Percentiles rank a stretch among this genome's conserved stretches.
These are phyloP conservation scores for Carallia brachiata DNA, from an alignment of 345 rosid species.

Conservation along the genomic window DNA sequence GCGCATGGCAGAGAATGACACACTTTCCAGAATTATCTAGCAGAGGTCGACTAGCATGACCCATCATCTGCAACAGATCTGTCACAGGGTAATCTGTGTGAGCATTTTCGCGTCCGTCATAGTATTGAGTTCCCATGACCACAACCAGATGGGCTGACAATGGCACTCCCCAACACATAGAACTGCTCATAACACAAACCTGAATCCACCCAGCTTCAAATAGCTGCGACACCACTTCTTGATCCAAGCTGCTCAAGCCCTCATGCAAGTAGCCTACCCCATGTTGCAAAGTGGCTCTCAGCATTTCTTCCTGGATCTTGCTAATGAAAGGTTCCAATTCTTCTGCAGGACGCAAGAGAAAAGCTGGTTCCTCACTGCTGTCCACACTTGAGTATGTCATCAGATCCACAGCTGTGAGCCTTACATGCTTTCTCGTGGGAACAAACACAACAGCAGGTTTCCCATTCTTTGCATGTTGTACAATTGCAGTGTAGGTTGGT, in stretches of 20 bases:
- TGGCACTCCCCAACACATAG: constrained; percentile 82
- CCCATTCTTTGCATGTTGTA: constrained; percentile 69
- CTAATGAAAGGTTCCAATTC: constrained; percentile 60
- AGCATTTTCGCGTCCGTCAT: constrained; percentile 82
- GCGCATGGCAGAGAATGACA: constrained; percentile 82
- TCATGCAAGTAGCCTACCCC: constrained; percentile 94
- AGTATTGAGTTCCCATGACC: constrained; percentile 94
- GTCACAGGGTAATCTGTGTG: constrained; percentile 82
- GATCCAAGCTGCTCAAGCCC: constrained; percentile 78
- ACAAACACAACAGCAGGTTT: constrained; percentile 87
- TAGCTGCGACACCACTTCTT: constrained; percentile 68
- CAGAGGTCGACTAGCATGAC: constrained; percentile 83
- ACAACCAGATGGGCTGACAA: constrained; percentile 80
- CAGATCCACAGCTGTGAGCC: constrained; percentile 81
- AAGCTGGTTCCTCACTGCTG: constrained; percentile 49
- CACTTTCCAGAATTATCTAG: constrained; percentile 84
- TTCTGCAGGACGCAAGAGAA: constrained; percentile 46
- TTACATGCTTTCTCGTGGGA: constrained; percentile 83
- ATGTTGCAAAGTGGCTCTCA: constrained; percentile 59
- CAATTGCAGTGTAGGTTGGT: constrained; percentile 77
- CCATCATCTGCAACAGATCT: constrained; percentile 96
- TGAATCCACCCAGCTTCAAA: constrained; percentile 89
- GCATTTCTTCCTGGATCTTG: constrained; percentile 58
- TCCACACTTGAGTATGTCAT: constrained; percentile 77
- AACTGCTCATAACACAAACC: constrained; percentile 93